Conservation (phyloP, 257 asterid genomes). For the Haberlea rhodopensis region DNA sequence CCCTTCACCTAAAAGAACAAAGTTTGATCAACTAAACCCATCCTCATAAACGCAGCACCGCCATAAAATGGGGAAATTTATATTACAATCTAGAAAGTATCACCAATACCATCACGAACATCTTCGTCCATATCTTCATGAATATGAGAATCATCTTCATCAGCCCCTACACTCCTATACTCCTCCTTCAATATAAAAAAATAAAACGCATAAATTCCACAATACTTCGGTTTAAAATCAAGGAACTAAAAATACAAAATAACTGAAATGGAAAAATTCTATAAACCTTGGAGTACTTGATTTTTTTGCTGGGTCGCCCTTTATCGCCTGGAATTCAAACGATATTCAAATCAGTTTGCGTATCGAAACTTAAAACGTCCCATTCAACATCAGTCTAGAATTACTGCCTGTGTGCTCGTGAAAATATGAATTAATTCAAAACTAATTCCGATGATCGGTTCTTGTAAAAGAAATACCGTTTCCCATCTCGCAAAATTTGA, state of each 20-base stretch:
- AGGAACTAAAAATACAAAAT: neutral
- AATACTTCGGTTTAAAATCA: neutral
- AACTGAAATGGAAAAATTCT: constrained; percentile 1
- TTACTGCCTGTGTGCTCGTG: neutral
- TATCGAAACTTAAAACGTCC: neutral
- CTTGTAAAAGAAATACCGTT: constrained; percentile 28
- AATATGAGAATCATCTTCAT: constrained; percentile 24
- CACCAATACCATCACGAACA: constrained; percentile 55
- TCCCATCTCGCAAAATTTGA: constrained; percentile 12
- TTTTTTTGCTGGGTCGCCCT: constrained; percentile 65
- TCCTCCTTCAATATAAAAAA: constrained; percentile 52
- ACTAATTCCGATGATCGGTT: neutral
- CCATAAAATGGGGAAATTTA: constrained; percentile 7
- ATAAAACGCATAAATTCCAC: neutral
- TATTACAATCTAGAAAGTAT: constrained; percentile 41
- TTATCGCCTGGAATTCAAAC: constrained; percentile 65
- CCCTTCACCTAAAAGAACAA: constrained; percentile 51
- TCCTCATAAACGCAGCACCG: neutral
- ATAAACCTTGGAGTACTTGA: constrained; percentile 66
- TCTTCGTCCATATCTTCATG: constrained; percentile 57
- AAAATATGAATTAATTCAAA: neutral
- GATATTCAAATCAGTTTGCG: constrained; percentile 18
- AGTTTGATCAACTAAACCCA: constrained; percentile 15
- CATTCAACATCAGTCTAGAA: constrained; percentile 4
- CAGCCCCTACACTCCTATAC: constrained; percentile 37